Conservation (phyloP, 768 basidiomycete species). For the Suillus paluster region DNA sequence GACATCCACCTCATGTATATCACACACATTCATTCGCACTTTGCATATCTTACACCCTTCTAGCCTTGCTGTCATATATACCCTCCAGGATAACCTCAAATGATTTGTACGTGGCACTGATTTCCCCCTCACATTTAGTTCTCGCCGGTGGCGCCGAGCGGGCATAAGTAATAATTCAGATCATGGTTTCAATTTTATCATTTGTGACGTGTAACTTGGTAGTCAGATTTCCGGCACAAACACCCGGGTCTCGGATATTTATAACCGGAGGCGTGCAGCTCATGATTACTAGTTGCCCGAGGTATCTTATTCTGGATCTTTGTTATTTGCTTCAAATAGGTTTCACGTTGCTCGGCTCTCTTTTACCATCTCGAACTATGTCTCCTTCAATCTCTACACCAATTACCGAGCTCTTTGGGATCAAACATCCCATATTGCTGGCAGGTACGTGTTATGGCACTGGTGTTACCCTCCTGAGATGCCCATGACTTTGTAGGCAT, state of each 20-base stretch:
- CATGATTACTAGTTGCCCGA: neutral
- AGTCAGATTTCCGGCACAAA: no score
- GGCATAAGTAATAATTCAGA: neutral
- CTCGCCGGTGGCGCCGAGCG: neutral
- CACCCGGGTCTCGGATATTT: neutral
- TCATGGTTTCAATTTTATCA: neutral
- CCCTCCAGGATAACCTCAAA: constrained; percentile 22
- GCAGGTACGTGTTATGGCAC: constrained; percentile 54
- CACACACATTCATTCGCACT: constrained; percentile 31
- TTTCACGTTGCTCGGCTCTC: constrained; percentile 2
- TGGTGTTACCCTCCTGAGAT: constrained; percentile 38
- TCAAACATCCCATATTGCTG: constrained; percentile 86
- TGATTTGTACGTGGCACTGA: constrained; percentile 14
- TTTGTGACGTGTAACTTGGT: no score
- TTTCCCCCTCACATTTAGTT: neutral
- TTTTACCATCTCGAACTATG: constrained; percentile 41
- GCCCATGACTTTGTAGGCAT: constrained; percentile 43
- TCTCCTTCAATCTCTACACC: constrained; percentile 77
- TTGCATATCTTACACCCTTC: constrained; percentile 18
- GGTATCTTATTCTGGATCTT: no score
- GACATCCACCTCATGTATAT: constrained; percentile 37
- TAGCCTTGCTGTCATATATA: constrained; percentile 30
- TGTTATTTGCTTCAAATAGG: constrained; percentile 10
- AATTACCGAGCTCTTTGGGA: constrained; percentile 87
- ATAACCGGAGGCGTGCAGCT: neutral